Conservation (phyloP, 306 rosid species). For the Sindora glabra region DNA sequence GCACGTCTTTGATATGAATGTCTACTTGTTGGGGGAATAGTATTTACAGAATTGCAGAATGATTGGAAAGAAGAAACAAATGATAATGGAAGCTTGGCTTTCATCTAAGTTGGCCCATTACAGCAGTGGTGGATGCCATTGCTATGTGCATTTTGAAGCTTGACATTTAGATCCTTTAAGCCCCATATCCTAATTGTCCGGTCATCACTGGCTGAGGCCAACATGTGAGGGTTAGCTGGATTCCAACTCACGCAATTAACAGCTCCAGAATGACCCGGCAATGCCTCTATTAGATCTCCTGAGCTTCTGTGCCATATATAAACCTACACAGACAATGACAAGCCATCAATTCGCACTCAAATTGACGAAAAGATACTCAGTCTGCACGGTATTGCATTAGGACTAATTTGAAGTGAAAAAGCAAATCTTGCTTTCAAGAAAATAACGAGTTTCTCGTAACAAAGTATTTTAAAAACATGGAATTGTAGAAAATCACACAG, state of each 20-base stretch:
- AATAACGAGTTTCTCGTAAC: no score
- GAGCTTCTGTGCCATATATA: constrained; percentile 84
- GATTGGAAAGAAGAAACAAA: constrained; percentile 35
- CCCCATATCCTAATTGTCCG: constrained; percentile 97
- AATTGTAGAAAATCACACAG: neutral
- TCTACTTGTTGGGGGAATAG: constrained; percentile 42
- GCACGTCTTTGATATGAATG: constrained; percentile 68
- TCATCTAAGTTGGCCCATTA: constrained; percentile 67
- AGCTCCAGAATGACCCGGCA: constrained; percentile 93
- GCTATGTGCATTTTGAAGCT: constrained; percentile 48
- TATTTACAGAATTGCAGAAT: constrained; percentile 81
- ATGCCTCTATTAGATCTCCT: constrained; percentile 59
- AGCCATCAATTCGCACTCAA: constrained; percentile 1
- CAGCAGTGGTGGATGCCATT: constrained; percentile 85
- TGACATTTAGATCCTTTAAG: constrained; percentile 44
- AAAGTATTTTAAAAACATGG: no score
- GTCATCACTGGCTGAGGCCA: constrained; percentile 97
- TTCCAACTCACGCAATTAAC: constrained; percentile 97
- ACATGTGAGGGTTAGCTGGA: constrained; percentile 88
- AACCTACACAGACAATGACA: constrained; percentile 46
- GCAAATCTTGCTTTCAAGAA: no score
- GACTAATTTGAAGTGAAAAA: no score
- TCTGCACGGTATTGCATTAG: neutral
- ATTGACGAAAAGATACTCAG: neutral
- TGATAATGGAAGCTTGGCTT: constrained; percentile 25